Conservation (phyloP, 495 filamentous ascomycete species). For the Barbatosphaeria neglecta region DNA sequence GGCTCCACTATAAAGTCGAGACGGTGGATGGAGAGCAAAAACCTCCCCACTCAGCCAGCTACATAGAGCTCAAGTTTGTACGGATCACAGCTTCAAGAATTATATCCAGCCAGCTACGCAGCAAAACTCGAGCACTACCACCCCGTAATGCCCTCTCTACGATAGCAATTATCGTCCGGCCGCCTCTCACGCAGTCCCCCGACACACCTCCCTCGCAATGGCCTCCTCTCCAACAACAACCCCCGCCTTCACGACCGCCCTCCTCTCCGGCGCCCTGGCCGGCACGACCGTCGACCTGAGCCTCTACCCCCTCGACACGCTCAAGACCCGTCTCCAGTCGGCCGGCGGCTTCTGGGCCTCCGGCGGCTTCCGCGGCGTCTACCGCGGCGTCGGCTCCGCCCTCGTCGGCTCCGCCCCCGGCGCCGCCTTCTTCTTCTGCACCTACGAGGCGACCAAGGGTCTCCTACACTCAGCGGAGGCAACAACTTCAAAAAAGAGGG, state of each 20-base stretch:
- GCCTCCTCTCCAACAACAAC: conserved; percentile 1
- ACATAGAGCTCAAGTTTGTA: too few species aligned
- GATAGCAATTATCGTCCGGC: too few species aligned
- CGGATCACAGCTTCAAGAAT: too few species aligned
- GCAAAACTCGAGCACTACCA: too few species aligned
- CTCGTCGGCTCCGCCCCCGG: conserved; percentile 89
- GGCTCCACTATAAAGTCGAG: too few species aligned
- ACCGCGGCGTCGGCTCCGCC: conserved; percentile 57
- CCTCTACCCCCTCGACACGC: conserved; percentile 83
- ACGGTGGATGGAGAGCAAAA: too few species aligned
- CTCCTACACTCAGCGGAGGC: conserved; percentile 21
- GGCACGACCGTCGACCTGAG: conserved; percentile 85
- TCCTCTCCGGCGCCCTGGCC: conserved; percentile 66
- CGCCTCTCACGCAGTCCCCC: too few species aligned
- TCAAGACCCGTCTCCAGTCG: conserved; percentile 90
- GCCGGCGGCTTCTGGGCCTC: conserved; percentile 62
- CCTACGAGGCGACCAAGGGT: conserved; percentile 75
- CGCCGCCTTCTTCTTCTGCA: conserved; percentile 97
- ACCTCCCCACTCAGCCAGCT: too few species aligned
- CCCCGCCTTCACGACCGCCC: conserved; percentile 33
- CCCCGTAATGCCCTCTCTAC: too few species aligned
- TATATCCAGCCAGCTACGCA: too few species aligned
- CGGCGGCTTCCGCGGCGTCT: conserved; percentile 64
- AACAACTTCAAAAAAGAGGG: not conserved
- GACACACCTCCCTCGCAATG: not conserved